phyloP scores from a whole-genome alignment of 2,329 filamentous ascomycete genomes.

The Niveomyces coronatus region DNA sequence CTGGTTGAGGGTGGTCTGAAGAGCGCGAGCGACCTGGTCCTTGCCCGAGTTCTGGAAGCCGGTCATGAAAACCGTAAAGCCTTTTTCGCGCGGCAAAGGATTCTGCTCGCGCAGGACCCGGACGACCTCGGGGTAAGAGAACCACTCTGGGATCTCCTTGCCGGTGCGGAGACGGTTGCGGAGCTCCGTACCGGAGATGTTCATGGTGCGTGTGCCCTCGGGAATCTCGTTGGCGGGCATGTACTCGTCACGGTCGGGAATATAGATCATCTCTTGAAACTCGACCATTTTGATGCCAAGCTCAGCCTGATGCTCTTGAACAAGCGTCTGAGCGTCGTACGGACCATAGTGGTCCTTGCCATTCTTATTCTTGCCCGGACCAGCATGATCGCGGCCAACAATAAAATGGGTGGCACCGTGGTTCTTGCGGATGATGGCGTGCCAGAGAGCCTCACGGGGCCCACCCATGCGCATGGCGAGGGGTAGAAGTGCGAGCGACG shows the following conservation, averaged over 20 bases:
- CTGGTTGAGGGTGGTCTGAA: slow-evolving; percentile 97
- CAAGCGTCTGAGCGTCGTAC: slow-evolving; percentile 91
- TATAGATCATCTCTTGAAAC: slow-evolving; percentile 99
- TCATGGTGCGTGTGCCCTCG: slow-evolving; percentile 71
- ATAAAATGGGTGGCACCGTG: slow-evolving; percentile 99
- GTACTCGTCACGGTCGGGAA: slow-evolving; percentile 96
- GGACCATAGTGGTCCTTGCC: slow-evolving; percentile 96
- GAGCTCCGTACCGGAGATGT: slow-evolving; percentile 84
- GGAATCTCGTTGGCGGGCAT: slow-evolving; percentile 83
- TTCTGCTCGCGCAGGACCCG: slow-evolving; percentile 93
- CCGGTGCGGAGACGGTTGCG: slow-evolving; percentile 83
- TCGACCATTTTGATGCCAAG: slow-evolving; percentile 97
- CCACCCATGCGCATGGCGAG: slow-evolving; percentile 99
- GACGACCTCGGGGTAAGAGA: slow-evolving; percentile 98
- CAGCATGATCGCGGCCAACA: slow-evolving; percentile 94
- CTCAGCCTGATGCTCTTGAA: slow-evolving; percentile 93
- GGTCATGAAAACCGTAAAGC: slow-evolving; percentile 96
- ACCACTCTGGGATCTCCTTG: slow-evolving; percentile 96
- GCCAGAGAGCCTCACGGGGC: slow-evolving; percentile 97
- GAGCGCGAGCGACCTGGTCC: slow-evolving; percentile 87
- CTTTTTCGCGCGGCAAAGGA: slow-evolving; percentile 80
- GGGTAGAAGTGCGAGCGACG: slow-evolving; percentile 85
- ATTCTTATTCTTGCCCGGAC: slow-evolving; percentile 95
- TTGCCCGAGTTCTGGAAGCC: slow-evolving; percentile 96
- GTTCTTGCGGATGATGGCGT: slow-evolving; percentile 99